These are phyloP conservation scores for Conticribra weissflogii DNA, from an alignment of 108 stramenopile species.

Conservation along the genomic window DNA sequence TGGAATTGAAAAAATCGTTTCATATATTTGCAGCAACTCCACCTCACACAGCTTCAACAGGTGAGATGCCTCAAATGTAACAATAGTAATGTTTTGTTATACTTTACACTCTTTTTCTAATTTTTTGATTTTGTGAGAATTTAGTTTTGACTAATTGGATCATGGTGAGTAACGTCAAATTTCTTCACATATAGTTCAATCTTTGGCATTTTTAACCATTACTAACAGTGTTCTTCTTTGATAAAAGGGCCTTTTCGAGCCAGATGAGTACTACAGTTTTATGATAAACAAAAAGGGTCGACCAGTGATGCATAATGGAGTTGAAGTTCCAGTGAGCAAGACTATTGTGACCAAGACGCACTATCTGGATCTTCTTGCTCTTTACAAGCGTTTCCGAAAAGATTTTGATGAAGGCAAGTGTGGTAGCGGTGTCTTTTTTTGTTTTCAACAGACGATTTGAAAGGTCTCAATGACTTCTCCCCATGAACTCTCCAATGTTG, in stretches of 20 bases:
- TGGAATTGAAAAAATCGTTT: constrained; percentile 20
- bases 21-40: constrained; percentile 38
- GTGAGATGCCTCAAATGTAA: neutral
- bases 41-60: constrained; percentile 28
- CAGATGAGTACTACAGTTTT: constrained; percentile 29
- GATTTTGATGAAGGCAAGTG: constrained; percentile 17
- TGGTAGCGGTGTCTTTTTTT: neutral
- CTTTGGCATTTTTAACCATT: neutral
- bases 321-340: neutral
- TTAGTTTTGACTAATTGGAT: constrained; percentile 29
- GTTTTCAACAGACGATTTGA: too few relatives aligned
- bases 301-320: constrained; percentile 19
- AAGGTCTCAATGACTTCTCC: too few relatives aligned
- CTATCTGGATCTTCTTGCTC: constrained; percentile 17
- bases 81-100: neutral
- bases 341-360: constrained; percentile 28
- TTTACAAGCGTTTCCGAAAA: constrained; percentile 21
- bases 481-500: too few relatives aligned
- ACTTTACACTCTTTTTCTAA: neutral
- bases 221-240: neutral
- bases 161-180: constrained; percentile 14
- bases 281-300: constrained; percentile 17
- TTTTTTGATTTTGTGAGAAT: neutral
- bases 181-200: neutral
- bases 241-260: constrained; percentile 39